Conservation (phyloP, 768 basidiomycete genomes). For the Suillus variegatus region DNA sequence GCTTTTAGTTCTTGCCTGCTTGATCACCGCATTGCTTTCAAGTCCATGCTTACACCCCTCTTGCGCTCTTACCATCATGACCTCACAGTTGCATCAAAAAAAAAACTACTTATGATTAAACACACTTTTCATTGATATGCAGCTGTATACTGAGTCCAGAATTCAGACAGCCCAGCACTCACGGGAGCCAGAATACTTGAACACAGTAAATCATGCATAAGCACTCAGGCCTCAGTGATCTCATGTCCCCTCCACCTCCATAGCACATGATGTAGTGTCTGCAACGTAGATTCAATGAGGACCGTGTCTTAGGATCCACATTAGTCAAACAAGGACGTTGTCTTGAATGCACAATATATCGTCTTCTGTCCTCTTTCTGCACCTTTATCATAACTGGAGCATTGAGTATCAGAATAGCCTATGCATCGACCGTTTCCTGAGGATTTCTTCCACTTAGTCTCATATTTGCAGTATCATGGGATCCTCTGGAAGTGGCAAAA, state of each 20-base stretch:
- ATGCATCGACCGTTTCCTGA: conserved; percentile 10
- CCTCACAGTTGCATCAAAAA: too few species aligned
- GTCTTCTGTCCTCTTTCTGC: neutral
- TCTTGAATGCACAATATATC: neutral
- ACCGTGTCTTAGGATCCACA: neutral
- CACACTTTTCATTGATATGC: neutral
- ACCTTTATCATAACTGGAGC: neutral
- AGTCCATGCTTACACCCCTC: too few species aligned
- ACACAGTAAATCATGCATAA: neutral
- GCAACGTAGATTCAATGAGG: neutral
- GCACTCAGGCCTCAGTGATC: neutral
- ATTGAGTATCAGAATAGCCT: conserved; percentile 31
- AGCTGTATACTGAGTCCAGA: neutral
- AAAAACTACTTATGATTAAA: neutral
- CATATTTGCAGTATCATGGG: conserved; percentile 12
- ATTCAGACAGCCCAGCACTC: neutral
- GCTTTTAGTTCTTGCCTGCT: too few species aligned
- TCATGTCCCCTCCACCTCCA: neutral
- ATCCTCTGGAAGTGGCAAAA: conserved; percentile 17
- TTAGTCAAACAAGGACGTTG: neutral
- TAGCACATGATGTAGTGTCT: neutral
- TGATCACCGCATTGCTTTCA: too few species aligned
- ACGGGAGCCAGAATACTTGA: neutral
- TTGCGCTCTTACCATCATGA: too few species aligned
- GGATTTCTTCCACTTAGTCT: neutral